These are phyloP conservation scores for Suillus tomentosus DNA, from an alignment of 768 basidiomycete genomes.

Conservation along the genomic window DNA sequence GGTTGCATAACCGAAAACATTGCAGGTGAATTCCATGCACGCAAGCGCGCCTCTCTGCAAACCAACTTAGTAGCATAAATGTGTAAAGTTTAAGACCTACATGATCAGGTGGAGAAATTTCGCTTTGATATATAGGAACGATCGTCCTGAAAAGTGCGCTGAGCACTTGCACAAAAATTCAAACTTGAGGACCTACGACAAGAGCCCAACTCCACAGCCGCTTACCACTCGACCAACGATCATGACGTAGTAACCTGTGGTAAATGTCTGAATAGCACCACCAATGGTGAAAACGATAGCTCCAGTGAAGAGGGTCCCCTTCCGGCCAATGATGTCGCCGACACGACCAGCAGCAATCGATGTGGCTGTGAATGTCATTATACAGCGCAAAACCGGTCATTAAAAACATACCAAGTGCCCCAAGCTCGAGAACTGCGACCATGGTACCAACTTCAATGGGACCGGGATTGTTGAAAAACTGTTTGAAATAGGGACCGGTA, in stretches of 20 bases:
- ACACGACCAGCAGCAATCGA: conserved; percentile 87
- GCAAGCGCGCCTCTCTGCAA: conserved; percentile 83
- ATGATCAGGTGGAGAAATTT: conserved; percentile 92
- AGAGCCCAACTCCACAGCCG: conserved; percentile 88
- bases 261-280: conserved; percentile 84
- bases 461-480: conserved; percentile 79
- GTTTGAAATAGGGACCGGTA: conserved; percentile 79
- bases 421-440: conserved; percentile 93
- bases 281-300: conserved; percentile 85
- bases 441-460: conserved; percentile 84
- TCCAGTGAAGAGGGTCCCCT: conserved; percentile 81
- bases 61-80: conserved; percentile 9
- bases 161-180: conserved; percentile 8
- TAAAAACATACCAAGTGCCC: conserved; percentile 74
- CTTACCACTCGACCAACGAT: conserved; percentile 79
- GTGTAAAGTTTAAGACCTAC: conserved; percentile 40
- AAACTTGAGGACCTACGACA: conserved; percentile 59
- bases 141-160: conserved; percentile 62
- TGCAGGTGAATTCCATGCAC: conserved; percentile 94
- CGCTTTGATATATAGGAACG: conserved; percentile 93
- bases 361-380: conserved; percentile 55
- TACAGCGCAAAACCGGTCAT: neutral
- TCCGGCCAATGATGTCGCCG: conserved; percentile 84
- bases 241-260: conserved; percentile 79
- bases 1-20: conserved; percentile 86